Base-by-base conservation (phyloP, 441 rosid species). In the Sinapis alba region DNA sequence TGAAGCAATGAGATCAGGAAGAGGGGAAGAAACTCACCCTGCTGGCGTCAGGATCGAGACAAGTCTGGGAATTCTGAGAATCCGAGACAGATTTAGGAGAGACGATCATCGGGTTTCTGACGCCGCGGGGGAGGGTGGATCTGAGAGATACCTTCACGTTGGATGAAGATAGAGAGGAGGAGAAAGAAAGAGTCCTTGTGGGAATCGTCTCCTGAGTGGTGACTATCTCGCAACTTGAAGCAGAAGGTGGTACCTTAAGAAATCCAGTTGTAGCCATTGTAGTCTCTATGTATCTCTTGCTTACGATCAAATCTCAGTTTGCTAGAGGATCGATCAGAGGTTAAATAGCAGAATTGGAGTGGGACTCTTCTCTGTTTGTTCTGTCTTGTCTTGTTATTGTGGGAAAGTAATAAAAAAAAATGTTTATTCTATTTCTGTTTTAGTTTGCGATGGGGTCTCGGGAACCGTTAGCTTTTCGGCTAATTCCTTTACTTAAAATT, bases 211-310 rank as follows among this genome's bases (percentile, higher is more conserved):
- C 71, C 36, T 0, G 36, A 2, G 26, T 23, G 9, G 79, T 69
- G 41, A 24, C 19, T 28, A 19, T 61, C 21, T 1, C 23, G 1
- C 74, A 32, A 0, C 68, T 21, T 2, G 56, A 53, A 65, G 65
- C 5, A 27, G 34, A 16, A 8, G 11, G 83, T 18, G 85, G 84
- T n/a, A 80, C 67, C 5, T 68, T 83, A 3, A 81, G 69, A 41
- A 60, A 78, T 50, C 90, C 86, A 30, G 61, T 80, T 23, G 87
- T 82, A 19, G 90, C 86, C 87, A 86, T 83, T 62, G 18, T 27
- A 20, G 18, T 43, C 26, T 53, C 1, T 24, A 51, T 51, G 24
- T 13, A 4, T 23, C 11, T 20, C 43, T 24, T 28, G 2, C 13
- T 45, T 57, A 38, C 2, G 56, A 70, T 60, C 58, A 59, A 60